Evolutionary conservation across 2,329 filamentous ascomycete species (phyloP), one percentile per base, ranked within the genome.

Genomic region (Scedosporium aurantiacum): DNA sequence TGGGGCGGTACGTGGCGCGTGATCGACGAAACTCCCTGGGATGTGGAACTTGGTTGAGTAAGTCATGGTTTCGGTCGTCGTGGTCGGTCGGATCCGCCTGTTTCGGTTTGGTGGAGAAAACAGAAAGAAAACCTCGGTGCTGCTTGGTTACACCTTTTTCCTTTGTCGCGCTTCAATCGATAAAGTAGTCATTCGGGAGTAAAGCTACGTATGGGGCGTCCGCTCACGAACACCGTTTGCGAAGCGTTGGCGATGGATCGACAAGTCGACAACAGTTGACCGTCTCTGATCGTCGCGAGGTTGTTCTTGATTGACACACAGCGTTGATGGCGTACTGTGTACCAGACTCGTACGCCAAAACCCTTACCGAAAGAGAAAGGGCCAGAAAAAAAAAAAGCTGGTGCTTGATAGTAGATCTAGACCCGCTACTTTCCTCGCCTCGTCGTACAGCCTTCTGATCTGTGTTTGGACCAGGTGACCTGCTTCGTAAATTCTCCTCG

Each of bases 21-120:
- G 21, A 61, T 73, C 72, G 60, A 76, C 66, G 61, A 72, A 73
- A 27, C 68, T 67, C 59, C 70, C 70, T 7, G 73, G 70, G 70
- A 74, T 73, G 27, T 69, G 66, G 59, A 71, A 67, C 40, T 70
- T 67, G 12, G 70, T 67, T 18, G 67, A 68, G 61, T 70, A 73
- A 23, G 70, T 68, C 70, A 71, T 71, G 40, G 21, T 37, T 41
- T 62, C 54, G n/a, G 60, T 5, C 18, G 40, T 28, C 28, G 21
- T 18, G 21, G 8, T 47, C 43, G 5, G 43, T 47, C 50, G 50
- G 12, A 23, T 54, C 50, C 23, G 12, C 6, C 12, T 54, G 47
- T 54, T 23, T 54, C 47, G 47, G 47, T 14, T 54, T 25, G 47
- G n/a, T 23, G 50, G 50, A 54, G 18, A 56, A 40, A 55, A 18